These are phyloP conservation scores for Coniochaeta sp. DNA, from an alignment of 2,329 filamentous ascomycete genomes.

Conservation along the genomic window DNA sequence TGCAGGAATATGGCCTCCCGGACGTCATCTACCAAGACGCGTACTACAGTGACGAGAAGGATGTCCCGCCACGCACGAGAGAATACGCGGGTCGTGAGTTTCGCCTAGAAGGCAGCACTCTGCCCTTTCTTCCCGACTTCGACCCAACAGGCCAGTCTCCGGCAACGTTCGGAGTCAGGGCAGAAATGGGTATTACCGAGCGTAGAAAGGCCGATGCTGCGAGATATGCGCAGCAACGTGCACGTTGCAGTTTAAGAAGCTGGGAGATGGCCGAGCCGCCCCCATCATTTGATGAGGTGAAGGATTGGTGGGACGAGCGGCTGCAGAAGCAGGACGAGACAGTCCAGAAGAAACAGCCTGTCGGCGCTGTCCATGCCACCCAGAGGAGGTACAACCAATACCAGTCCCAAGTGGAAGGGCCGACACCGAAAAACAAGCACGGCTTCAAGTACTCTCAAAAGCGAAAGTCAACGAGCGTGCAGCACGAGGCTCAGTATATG, in stretches of 20 bases:
- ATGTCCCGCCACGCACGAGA: slow-evolving; percentile 68
- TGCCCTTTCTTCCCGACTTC: slow-evolving; percentile 77
- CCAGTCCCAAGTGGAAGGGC: slow-evolving; percentile 80
- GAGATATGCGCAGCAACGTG: slow-evolving; percentile 41
- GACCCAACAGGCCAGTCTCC: slow-evolving; percentile 52
- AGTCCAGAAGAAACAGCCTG: slow-evolving; percentile 8
- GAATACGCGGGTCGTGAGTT: slow-evolving; percentile 90
- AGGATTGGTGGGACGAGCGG: slow-evolving; percentile 54
- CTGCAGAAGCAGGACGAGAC: slow-evolving; percentile 13
- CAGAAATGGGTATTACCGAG: slow-evolving; percentile 35
- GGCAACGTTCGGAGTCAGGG: slow-evolving; percentile 47
- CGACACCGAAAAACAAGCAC: slow-evolving; percentile 74
- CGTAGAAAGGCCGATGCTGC: slow-evolving; percentile 39
- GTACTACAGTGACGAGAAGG: slow-evolving; percentile 75
- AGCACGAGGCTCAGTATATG: slow-evolving; percentile 89
- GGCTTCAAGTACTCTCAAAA: slow-evolving; percentile 84
- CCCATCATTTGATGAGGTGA: slow-evolving; percentile 63
- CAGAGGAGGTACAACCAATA: slow-evolving; percentile 17
- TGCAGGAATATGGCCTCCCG: slow-evolving; percentile 51
- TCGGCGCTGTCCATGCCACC: slow-evolving; percentile 5
- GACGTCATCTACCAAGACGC: slow-evolving; percentile 76
- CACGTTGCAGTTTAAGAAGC: slow-evolving; percentile 52
- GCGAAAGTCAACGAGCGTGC: slow-evolving; percentile 64
- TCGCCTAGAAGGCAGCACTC: slow-evolving; percentile 63
- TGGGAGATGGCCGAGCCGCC: slow-evolving; percentile 75